These are phyloP conservation scores for Candida ficus DNA, from an alignment of 805 yeast genomes.

Conservation along the genomic window DNA sequence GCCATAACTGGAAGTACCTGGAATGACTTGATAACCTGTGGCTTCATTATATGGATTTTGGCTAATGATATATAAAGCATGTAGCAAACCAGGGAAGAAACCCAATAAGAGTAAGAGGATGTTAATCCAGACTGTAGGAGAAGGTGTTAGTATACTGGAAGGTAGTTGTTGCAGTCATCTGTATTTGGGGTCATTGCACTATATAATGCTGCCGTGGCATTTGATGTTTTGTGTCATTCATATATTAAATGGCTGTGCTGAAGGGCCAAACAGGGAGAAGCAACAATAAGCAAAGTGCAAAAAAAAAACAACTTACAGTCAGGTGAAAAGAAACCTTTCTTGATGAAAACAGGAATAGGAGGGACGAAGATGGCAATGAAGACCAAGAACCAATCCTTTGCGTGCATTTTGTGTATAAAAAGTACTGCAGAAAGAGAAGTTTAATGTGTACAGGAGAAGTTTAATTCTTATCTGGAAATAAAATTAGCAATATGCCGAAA, in stretches of 20 bases:
- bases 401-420: too few relatives aligned
- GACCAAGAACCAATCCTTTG: slow-evolving; percentile 59
- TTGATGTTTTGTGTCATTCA: background rate
- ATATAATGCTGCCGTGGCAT: background rate
- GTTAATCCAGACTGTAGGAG: slow-evolving; percentile 43
- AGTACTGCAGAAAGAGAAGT: too few relatives aligned
- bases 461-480: too few relatives aligned
- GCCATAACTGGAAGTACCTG: slow-evolving; percentile 18
- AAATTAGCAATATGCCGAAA: too few relatives aligned
- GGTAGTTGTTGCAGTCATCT: too few relatives aligned
- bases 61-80: slow-evolving; percentile 61
- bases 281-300: too few relatives aligned
- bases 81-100: slow-evolving; percentile 65
- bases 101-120: slow-evolving; percentile 56
- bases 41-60: slow-evolving; percentile 40
- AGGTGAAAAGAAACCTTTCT: slow-evolving; percentile 54
- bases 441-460: too few relatives aligned
- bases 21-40: slow-evolving; percentile 12
- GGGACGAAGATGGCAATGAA: slow-evolving; percentile 65
- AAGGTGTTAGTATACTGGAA: slow-evolving; percentile 9
- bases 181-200: too few relatives aligned
- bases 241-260: background rate
- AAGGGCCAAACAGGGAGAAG: too few relatives aligned
- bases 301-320: slow-evolving; percentile 35
- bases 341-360: slow-evolving; percentile 65